A percentile compares a stretch with the other conserved stretches of the same genome.
phyloP scores from a whole-genome alignment of 176 grass and related monocot genomes.

The Urochloa ruziziensis region DNA sequence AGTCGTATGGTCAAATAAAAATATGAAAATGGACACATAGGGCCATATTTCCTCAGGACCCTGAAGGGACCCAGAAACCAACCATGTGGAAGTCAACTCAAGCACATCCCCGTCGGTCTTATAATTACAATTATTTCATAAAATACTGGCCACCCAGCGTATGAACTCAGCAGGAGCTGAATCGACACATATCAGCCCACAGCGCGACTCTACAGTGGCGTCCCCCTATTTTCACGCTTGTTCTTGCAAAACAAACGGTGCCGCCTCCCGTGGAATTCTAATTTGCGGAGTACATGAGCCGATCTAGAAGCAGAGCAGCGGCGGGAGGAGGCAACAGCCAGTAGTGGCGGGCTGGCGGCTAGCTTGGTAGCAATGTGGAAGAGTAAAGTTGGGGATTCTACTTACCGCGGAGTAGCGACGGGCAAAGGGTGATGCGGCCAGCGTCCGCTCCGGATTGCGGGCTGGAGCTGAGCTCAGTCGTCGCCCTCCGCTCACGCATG shows the following conservation, averaged over 20 bases:
- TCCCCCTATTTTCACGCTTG: neutral
- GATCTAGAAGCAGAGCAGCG: neutral
- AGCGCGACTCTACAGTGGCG: neutral
- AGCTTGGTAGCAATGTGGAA: neutral
- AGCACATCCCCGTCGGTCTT: constrained; percentile 2
- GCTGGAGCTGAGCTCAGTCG: neutral
- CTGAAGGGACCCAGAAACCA: neutral
- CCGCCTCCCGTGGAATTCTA: neutral
- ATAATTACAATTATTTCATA: too few species aligned
- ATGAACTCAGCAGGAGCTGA: neutral
- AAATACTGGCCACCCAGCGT: neutral
- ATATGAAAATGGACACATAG: neutral
- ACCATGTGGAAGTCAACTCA: neutral
- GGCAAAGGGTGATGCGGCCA: neutral
- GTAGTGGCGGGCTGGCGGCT: neutral
- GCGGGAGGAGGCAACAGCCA: neutral
- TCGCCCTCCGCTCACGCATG: neutral
- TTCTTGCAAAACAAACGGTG: neutral
- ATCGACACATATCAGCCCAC: neutral
- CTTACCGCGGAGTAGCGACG: constrained; percentile 12
- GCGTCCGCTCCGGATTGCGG: neutral
- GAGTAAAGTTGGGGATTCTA: neutral
- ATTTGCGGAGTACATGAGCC: neutral
- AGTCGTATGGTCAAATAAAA: neutral
- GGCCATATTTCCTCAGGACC: neutral